A percentile compares a stretch with the other conserved stretches of the same genome.
These are phyloP conservation scores for Brassica balearica DNA, from an alignment of 441 rosid genomes.

Conservation along the genomic window DNA sequence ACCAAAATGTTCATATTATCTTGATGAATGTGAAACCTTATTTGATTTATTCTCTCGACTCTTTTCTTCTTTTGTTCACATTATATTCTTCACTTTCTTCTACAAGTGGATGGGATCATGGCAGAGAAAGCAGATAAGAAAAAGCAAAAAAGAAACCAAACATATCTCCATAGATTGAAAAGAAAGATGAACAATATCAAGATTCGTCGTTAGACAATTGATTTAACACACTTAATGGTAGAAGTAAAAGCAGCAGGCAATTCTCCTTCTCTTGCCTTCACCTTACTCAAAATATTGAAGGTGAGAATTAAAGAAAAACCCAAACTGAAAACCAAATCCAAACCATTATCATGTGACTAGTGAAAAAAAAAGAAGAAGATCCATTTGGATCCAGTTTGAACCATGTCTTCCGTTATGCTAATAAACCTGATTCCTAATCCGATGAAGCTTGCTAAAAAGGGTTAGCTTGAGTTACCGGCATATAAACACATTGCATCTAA, in stretches of 20 bases:
- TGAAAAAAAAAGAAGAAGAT: constrained; percentile 20
- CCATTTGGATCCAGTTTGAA: constrained; percentile 38
- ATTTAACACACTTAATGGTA: constrained; percentile 33
- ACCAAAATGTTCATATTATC: constrained; percentile 32
- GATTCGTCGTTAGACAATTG: constrained; percentile 34
- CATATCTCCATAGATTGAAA: constrained; percentile 32
- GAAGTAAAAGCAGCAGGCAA: constrained; percentile 39
- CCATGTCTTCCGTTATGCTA: constrained; percentile 31
- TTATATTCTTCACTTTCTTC: constrained; percentile 34
- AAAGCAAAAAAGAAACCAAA: neutral
- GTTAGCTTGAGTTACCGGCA: constrained; percentile 44
- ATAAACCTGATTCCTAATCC: constrained; percentile 40
- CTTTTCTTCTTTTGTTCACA: constrained; percentile 42
- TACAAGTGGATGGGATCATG: constrained; percentile 32
- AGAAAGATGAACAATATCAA: constrained; percentile 32
- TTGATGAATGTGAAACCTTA: constrained; percentile 34
- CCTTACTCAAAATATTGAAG: constrained; percentile 38
- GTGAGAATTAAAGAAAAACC: constrained; percentile 26
- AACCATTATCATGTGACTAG: constrained; percentile 32
- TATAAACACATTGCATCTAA: constrained; percentile 44
- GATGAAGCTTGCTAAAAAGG: constrained; percentile 25
- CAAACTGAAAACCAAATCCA: constrained; percentile 32
- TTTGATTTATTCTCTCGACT: constrained; percentile 31
- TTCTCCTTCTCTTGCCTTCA: constrained; percentile 45
- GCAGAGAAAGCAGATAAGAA: constrained; percentile 21